Conservation (phyloP, 1,284 basidiomycete genomes). For the Rhizoctonia solani region DNA sequence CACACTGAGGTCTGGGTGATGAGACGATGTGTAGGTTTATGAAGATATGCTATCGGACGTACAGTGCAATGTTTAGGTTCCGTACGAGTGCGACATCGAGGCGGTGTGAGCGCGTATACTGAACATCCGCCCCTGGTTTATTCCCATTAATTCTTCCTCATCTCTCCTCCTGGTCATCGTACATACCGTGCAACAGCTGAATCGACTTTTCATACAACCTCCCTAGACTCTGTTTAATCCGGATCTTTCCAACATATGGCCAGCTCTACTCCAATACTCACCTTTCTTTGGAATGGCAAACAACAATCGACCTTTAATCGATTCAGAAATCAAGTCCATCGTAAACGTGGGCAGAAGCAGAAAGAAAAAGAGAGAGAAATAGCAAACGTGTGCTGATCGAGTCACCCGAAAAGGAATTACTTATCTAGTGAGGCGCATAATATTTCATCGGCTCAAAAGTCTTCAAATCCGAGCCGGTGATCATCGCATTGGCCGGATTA, state of each 20-base stretch:
- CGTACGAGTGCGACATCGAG: slow-evolving; percentile 91
- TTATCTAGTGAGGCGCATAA: too few relatives aligned
- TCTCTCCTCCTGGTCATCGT: slow-evolving; percentile 24
- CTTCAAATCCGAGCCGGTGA: too few relatives aligned
- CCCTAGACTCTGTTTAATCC: too few relatives aligned
- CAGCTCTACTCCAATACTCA: slow-evolving; percentile 41
- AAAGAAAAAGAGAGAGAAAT: slow-evolving; percentile 12
- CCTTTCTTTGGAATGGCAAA: slow-evolving; percentile 99
- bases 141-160: background rate
- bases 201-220: slow-evolving; percentile 93
- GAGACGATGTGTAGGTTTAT: background rate
- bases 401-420: too few relatives aligned
- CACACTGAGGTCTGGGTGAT: slow-evolving; percentile 68
- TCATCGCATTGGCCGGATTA: too few relatives aligned
- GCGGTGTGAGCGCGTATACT: slow-evolving; percentile 87
- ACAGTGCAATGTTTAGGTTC: slow-evolving; percentile 94
- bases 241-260: background rate
- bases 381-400: background rate
- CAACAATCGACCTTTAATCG: slow-evolving; percentile 72
- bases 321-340: slow-evolving; percentile 55
- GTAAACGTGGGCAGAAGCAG: slow-evolving; percentile 19
- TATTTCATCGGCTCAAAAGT: too few relatives aligned
- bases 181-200: slow-evolving; percentile 75
- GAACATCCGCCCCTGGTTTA: slow-evolving; percentile 87
- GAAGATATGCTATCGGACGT: slow-evolving; percentile 44